phyloP scores from a whole-genome alignment of 2,329 filamentous ascomycete genomes.

The Pseudogymnoascus sp. region DNA sequence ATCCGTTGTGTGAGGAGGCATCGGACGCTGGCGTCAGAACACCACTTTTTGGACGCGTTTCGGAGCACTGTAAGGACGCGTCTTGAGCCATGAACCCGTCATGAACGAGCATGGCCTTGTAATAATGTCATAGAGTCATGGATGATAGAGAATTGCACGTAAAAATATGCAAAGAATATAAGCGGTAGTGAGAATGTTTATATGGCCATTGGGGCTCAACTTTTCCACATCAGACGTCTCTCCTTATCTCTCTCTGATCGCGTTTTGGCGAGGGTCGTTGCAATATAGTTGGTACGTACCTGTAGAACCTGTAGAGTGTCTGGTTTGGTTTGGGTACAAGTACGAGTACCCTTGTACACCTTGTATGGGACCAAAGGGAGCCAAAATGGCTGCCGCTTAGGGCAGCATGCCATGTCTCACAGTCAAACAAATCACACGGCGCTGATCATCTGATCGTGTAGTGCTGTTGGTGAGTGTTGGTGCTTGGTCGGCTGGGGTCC shows the following conservation, averaged over 20 bases:
- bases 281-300: constrained; percentile 3
- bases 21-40: constrained; percentile 25
- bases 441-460: not conserved
- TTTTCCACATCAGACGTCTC: not conserved
- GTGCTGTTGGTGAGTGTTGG: not conserved
- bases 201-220: not conserved
- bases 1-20: constrained; percentile 17
- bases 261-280: not conserved
- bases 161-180: constrained; percentile 5
- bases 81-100: constrained; percentile 20
- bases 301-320: not conserved
- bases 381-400: not conserved
- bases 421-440: not conserved
- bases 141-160: constrained; percentile 14
- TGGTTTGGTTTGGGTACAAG: not conserved
- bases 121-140: constrained; percentile 25
- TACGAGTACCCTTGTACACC: not conserved
- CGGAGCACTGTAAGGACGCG: constrained; percentile 18
- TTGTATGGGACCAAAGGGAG: not conserved
- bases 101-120: constrained; percentile 26
- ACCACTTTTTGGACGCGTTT: constrained; percentile 21
- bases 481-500: not conserved
- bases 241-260: not conserved
- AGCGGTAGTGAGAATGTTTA: not conserved
- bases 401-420: not conserved